Conservation (phyloP, 1,284 basidiomycete genomes). For the Papiliotrema laurentii region DNA sequence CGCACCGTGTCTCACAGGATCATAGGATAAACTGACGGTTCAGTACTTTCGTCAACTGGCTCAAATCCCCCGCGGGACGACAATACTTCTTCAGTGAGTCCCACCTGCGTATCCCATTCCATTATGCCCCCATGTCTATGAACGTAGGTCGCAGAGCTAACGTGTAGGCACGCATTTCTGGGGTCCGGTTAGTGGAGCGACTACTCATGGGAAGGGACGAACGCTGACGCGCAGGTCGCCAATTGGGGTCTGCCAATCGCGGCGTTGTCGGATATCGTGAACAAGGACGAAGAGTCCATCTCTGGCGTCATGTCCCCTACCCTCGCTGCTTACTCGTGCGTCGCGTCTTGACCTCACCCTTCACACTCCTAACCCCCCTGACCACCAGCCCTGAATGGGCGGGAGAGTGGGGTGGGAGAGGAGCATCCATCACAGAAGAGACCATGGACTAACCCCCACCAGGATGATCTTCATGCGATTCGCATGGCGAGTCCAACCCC, state of each 20-base stretch:
- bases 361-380: background rate
- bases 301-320: constrained; percentile 90
- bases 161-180: constrained; percentile 85
- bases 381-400: background rate
- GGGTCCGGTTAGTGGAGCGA: constrained; percentile 68
- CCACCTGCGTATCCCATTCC: background rate
- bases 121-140: constrained; percentile 12
- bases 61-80: constrained; percentile 79
- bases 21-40: constrained; percentile 1
- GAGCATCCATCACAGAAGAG: too few species aligned
- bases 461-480: constrained; percentile 95
- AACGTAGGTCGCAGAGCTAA: background rate
- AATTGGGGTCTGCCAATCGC: constrained; percentile 96
- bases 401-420: too few species aligned
- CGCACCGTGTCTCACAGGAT: too few species aligned
- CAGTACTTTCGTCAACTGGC: constrained; percentile 65
- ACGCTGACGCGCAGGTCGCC: constrained; percentile 60
- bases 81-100: constrained; percentile 89
- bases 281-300: constrained; percentile 89
- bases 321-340: constrained; percentile 83
- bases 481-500: constrained; percentile 89
- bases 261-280: constrained; percentile 74
- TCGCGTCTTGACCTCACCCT: constrained; percentile 25
- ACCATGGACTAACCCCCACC: too few species aligned
- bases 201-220: background rate